Conservation (phyloP, 331 rosid species). For the Malus hybrid region DNA sequence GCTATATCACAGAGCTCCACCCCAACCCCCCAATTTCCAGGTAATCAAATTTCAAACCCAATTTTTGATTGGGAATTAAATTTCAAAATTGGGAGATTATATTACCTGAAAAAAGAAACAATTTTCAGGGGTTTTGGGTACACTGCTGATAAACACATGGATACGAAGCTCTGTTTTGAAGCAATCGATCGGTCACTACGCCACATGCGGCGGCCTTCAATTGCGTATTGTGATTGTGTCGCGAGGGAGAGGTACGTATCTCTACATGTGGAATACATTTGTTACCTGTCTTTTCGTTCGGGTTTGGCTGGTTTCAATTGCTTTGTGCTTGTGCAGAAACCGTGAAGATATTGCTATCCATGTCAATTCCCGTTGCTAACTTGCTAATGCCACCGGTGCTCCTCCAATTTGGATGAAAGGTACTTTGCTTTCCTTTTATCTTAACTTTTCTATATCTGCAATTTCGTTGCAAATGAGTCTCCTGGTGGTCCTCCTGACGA, state of each 20-base stretch:
- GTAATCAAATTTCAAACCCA: background rate
- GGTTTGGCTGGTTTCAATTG: background rate
- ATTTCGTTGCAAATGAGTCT: slow-evolving; percentile 7
- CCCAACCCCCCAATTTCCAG: slow-evolving; percentile 27
- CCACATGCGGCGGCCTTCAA: slow-evolving; percentile 34
- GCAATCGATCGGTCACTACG: slow-evolving; percentile 38
- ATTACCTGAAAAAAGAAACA: too few species aligned
- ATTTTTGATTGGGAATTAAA: background rate
- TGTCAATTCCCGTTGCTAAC: slow-evolving; percentile 43
- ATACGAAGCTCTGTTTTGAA: slow-evolving; percentile 37
- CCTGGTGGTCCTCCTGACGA: slow-evolving; percentile 24
- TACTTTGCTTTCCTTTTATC: slow-evolving; percentile 1
- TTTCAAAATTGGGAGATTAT: background rate
- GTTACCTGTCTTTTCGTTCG: background rate
- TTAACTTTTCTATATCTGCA: too few species aligned
- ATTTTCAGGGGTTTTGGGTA: slow-evolving; percentile 10
- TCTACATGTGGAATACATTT: background rate
- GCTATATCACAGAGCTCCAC: too few species aligned
- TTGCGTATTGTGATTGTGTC: background rate
- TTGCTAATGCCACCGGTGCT: slow-evolving; percentile 4
- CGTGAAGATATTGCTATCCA: slow-evolving; percentile 54
- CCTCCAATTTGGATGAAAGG: slow-evolving; percentile 47
- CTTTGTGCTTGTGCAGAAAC: slow-evolving; percentile 19
- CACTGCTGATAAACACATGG: slow-evolving; percentile 19
- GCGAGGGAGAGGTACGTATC: slow-evolving; percentile 23